These are phyloP conservation scores for Arthrobotrys conoides DNA, from an alignment of 2,329 filamentous ascomycete genomes.

Conservation along the genomic window DNA sequence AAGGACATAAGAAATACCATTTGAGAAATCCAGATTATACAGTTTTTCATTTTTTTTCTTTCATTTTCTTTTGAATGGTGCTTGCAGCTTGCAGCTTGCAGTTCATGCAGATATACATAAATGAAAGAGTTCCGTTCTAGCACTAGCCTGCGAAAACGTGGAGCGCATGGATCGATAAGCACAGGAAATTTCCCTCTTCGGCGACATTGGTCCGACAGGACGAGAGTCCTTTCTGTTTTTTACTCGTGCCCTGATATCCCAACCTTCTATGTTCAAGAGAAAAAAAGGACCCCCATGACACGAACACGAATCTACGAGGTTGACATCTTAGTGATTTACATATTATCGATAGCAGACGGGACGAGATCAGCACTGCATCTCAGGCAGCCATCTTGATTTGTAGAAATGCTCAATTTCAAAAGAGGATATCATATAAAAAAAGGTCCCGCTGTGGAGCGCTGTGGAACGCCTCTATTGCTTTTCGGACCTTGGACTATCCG, in stretches of 20 bases:
- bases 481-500: conserved; percentile 14
- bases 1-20: neutral
- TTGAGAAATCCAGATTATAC: neutral
- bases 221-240: neutral
- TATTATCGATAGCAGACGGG: conserved; percentile 5
- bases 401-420: neutral
- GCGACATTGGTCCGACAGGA: conserved; percentile 2
- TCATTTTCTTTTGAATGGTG: neutral
- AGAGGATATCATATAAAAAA: neutral
- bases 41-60: neutral
- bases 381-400: conserved; percentile 6
- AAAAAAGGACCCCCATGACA: no score
- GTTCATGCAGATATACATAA: conserved; percentile 24
- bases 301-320: neutral
- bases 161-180: conserved; percentile 17
- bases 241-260: neutral
- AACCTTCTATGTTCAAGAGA: neutral
- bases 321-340: conserved; percentile 10
- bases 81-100: conserved; percentile 11
- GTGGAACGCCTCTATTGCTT: neutral
- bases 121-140: conserved; percentile 1
- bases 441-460: neutral
- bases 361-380: conserved; percentile 13
- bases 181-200: conserved; percentile 1
- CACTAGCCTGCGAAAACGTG: conserved; percentile 9